Evolutionary conservation across 257 asterid genomes (phyloP).

Genomic region (Paulownia fortunei): DNA sequence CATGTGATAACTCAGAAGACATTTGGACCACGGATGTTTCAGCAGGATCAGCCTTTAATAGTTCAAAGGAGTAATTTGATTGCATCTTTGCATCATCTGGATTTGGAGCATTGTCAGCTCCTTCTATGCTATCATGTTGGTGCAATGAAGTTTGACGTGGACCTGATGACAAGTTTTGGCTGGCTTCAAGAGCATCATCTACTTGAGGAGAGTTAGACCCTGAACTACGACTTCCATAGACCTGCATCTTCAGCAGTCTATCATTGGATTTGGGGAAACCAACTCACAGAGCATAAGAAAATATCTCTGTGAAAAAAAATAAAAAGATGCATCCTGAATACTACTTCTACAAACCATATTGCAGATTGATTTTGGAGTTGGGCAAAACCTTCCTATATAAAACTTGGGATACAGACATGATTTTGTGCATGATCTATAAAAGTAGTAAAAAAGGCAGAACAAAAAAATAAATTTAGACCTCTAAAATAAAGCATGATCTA

Average conservation of each 20-base stretch:
- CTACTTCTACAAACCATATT: neutral
- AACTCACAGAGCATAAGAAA: conserved; percentile 11
- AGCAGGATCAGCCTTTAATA: conserved; percentile 38
- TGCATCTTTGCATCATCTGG: conserved; percentile 41
- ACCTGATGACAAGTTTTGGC: conserved; percentile 36
- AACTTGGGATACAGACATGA: neutral
- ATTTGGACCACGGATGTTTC: conserved; percentile 44
- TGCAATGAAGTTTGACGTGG: conserved; percentile 41
- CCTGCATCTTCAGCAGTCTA: conserved; percentile 48
- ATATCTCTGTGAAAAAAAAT: neutral
- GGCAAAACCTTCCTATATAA: neutral
- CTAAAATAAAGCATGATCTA: neutral
- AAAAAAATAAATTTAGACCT: neutral
- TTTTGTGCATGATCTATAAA: neutral
- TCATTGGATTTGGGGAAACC: conserved; percentile 23
- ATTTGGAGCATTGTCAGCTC: conserved; percentile 29
- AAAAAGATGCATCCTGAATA: neutral
- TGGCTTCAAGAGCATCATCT: conserved; percentile 43
- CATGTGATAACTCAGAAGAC: conserved; percentile 47
- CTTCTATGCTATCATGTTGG: conserved; percentile 45
- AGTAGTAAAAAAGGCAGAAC: neutral
- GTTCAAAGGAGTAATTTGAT: conserved; percentile 38
- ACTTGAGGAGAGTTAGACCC: conserved; percentile 47
- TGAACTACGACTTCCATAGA: conserved; percentile 49
- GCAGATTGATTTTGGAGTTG: neutral